Evolutionary conservation across 148 eudicot species (phyloP).

Genomic region (Rhododendron ferrugineum): DNA sequence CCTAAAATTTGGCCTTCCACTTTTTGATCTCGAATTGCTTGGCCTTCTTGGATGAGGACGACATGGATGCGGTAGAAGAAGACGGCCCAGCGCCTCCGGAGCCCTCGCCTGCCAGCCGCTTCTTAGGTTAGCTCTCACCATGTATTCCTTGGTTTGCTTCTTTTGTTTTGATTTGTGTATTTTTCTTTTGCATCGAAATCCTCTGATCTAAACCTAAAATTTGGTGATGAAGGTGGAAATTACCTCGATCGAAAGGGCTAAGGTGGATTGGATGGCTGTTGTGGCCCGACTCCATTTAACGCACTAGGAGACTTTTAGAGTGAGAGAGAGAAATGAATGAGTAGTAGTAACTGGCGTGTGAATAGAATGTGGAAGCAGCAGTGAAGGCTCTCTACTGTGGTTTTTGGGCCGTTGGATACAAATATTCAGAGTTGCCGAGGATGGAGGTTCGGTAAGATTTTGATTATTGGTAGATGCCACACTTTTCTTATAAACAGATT

Average conservation of each 20-base stretch:
- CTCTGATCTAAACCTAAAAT: slow-evolving; percentile 3
- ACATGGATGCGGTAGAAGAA: slow-evolving; percentile 18
- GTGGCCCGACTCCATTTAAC: neutral
- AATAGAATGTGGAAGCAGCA: neutral
- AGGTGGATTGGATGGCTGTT: neutral
- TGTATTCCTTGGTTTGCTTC: too few relatives aligned
- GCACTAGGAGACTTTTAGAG: neutral
- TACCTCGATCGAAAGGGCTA: slow-evolving; percentile 17
- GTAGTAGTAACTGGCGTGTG: neutral
- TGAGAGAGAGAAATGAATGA: slow-evolving; percentile 11
- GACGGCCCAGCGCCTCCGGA: slow-evolving; percentile 25
- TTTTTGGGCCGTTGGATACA: neutral
- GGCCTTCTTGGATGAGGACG: slow-evolving; percentile 39
- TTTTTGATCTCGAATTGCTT: slow-evolving; percentile 92
- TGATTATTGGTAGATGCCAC: too few relatives aligned
- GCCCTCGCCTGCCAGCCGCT: slow-evolving; percentile 27
- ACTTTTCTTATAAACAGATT: too few relatives aligned
- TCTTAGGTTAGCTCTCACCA: too few relatives aligned
- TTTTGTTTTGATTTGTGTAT: too few relatives aligned
- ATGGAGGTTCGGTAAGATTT: too few relatives aligned
- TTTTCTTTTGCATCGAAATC: neutral
- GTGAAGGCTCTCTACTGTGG: neutral
- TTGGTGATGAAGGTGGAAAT: neutral
- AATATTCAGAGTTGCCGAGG: neutral
- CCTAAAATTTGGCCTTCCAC: slow-evolving; percentile 96